These are phyloP conservation scores for Aspergillus heteromorphus DNA, from an alignment of 495 filamentous ascomycete genomes.

Conservation along the genomic window DNA sequence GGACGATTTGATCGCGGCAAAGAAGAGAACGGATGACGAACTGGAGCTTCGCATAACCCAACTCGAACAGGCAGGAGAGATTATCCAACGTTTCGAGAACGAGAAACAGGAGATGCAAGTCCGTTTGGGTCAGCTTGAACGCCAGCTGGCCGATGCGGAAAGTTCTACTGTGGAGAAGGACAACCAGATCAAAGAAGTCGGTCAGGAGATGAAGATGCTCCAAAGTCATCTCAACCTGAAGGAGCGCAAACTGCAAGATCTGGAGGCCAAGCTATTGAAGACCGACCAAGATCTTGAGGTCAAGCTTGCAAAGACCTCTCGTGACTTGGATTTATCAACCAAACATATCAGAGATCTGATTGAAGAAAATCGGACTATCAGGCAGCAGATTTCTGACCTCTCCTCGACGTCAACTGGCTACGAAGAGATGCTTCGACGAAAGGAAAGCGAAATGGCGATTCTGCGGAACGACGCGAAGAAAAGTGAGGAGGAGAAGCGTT, in stretches of 20 bases:
- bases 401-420: conserved; percentile 90
- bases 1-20: conserved; percentile 81
- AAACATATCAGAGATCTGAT: conserved; percentile 67
- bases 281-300: conserved; percentile 86
- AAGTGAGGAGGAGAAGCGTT: conserved; percentile 67
- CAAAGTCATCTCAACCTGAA: conserved; percentile 86
- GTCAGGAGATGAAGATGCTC: conserved; percentile 82
- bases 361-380: conserved; percentile 77
- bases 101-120: conserved; percentile 72
- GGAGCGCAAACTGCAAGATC: conserved; percentile 82
- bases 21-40: conserved; percentile 83
- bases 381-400: conserved; percentile 79
- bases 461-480: conserved; percentile 78
- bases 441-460: conserved; percentile 87
- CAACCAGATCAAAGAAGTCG: conserved; percentile 64
- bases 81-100: conserved; percentile 76
- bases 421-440: conserved; percentile 84
- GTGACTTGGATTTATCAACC: conserved; percentile 68
- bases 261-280: conserved; percentile 79
- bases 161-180: conserved; percentile 62
- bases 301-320: conserved; percentile 76
- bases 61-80: conserved; percentile 83
- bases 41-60: conserved; percentile 72
- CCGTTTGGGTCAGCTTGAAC: conserved; percentile 62
- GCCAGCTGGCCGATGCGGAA: conserved; percentile 60